Evolutionary conservation across 305 asterid genomes (phyloP).

Genomic region (Rubia peregrina): DNA sequence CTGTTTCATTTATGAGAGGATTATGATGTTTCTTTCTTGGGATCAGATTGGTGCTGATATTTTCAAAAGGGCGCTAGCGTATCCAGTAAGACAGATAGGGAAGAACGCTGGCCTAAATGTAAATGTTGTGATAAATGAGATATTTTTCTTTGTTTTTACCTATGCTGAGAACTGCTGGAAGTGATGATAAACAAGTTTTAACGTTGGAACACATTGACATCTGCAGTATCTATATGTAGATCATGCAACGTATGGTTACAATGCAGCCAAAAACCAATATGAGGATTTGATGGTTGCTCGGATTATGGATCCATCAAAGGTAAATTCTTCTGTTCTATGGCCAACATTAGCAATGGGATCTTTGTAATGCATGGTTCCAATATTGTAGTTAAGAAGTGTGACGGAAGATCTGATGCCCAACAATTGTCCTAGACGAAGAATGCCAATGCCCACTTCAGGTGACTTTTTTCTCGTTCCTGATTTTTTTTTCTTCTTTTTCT

Average conservation of each 20-base stretch:
- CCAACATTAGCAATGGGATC: background rate
- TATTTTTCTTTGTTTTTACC: conserved; percentile 8
- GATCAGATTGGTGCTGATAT: conserved; percentile 80
- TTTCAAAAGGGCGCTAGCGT: conserved; percentile 53
- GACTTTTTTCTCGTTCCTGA: background rate
- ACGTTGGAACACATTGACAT: background rate
- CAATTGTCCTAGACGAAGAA: conserved; percentile 28
- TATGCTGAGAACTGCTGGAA: background rate
- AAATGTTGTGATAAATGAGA: conserved; percentile 48
- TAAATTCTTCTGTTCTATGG: conserved; percentile 10
- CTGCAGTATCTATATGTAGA: conserved; percentile 54
- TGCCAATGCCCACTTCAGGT: conserved; percentile 72
- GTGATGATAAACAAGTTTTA: background rate
- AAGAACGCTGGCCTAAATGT: no score
- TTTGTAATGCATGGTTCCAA: background rate
- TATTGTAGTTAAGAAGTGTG: no score
- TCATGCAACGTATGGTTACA: conserved; percentile 52
- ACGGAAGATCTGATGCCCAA: no score
- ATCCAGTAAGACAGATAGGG: conserved; percentile 76
- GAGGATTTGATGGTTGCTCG: conserved; percentile 35
- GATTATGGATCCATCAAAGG: conserved; percentile 79
- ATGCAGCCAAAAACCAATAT: conserved; percentile 38
- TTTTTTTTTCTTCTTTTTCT: background rate
- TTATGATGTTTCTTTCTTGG: background rate
- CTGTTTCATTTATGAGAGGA: background rate